A percentile compares a stretch with the other conserved stretches of the same genome.
These are phyloP conservation scores for Brettanomyces nanus DNA, from an alignment of 805 yeast genomes.

Conservation along the genomic window DNA sequence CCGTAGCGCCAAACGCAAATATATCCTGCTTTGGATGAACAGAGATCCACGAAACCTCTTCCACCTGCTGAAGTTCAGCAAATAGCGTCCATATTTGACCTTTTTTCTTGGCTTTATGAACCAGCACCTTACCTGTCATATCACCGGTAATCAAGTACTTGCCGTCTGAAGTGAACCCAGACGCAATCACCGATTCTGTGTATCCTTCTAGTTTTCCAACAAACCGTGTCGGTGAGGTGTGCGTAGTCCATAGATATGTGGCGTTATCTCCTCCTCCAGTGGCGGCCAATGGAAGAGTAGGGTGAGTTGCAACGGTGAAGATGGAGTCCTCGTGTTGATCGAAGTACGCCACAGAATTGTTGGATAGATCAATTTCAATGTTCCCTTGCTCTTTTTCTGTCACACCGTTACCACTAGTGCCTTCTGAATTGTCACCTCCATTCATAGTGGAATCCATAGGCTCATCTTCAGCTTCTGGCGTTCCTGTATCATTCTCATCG, in stretches of 20 bases:
- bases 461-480: slow-evolving; percentile 22
- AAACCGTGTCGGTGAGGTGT: slow-evolving; percentile 72
- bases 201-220: slow-evolving; percentile 74
- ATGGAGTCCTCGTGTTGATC: slow-evolving; percentile 87
- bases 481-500: slow-evolving; percentile 28
- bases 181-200: slow-evolving; percentile 79
- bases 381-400: slow-evolving; percentile 36
- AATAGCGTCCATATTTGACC: slow-evolving; percentile 73
- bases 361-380: slow-evolving; percentile 77
- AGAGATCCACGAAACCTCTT: slow-evolving; percentile 78
- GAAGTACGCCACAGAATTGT: slow-evolving; percentile 83
- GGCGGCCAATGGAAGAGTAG: slow-evolving; percentile 75
- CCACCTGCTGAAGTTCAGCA: slow-evolving; percentile 63
- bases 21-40: slow-evolving; percentile 69
- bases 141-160: slow-evolving; percentile 80
- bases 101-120: slow-evolving; percentile 61
- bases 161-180: slow-evolving; percentile 81
- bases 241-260: slow-evolving; percentile 89
- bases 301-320: slow-evolving; percentile 76
- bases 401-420: slow-evolving; percentile 7
- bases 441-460: slow-evolving; percentile 36
- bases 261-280: slow-evolving; percentile 93
- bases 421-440: slow-evolving; percentile 29
- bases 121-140: slow-evolving; percentile 82
- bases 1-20: slow-evolving; percentile 87